These are phyloP conservation scores for Boletus patriciae DNA, from an alignment of 768 basidiomycete genomes.

Conservation along the genomic window DNA sequence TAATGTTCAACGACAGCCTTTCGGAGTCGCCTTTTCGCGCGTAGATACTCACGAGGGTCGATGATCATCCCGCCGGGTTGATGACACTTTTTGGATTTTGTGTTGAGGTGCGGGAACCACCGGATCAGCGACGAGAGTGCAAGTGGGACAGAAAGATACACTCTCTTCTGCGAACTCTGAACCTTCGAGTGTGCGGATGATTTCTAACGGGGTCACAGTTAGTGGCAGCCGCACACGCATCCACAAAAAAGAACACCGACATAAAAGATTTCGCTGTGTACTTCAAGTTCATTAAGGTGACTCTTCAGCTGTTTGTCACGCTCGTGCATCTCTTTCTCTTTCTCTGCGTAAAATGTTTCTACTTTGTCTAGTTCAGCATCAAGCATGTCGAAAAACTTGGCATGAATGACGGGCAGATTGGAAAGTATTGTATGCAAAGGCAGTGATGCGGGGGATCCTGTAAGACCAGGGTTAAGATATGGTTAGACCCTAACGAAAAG, in stretches of 20 bases:
- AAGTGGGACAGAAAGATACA: background rate
- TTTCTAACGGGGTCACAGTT: conserved; percentile 11
- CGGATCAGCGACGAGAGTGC: conserved; percentile 1
- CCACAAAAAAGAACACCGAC: conserved; percentile 37
- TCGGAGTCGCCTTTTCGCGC: conserved; percentile 81
- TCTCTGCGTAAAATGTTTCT: conserved; percentile 74
- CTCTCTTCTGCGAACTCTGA: conserved; percentile 14
- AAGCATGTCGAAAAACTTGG: conserved; percentile 64
- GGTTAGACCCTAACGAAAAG: background rate
- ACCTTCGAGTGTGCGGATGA: conserved; percentile 5
- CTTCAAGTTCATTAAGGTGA: conserved; percentile 73
- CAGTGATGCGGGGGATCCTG: conserved; percentile 22
- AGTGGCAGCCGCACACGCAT: background rate
- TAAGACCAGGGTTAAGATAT: background rate
- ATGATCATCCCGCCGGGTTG: background rate
- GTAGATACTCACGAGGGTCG: conserved; percentile 75
- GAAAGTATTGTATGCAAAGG: conserved; percentile 51
- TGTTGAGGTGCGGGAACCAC: background rate
- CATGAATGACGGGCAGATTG: conserved; percentile 58
- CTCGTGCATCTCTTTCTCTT: conserved; percentile 60
- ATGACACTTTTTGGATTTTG: background rate
- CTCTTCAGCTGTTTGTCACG: conserved; percentile 50
- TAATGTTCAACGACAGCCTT: conserved; percentile 55
- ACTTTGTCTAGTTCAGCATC: conserved; percentile 84
- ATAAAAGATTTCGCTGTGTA: conserved; percentile 61